Evolutionary conservation across 2,329 filamentous ascomycete species (phyloP), one percentile per base, ranked within the genome.

Genomic region (Fusarium sp.): DNA sequence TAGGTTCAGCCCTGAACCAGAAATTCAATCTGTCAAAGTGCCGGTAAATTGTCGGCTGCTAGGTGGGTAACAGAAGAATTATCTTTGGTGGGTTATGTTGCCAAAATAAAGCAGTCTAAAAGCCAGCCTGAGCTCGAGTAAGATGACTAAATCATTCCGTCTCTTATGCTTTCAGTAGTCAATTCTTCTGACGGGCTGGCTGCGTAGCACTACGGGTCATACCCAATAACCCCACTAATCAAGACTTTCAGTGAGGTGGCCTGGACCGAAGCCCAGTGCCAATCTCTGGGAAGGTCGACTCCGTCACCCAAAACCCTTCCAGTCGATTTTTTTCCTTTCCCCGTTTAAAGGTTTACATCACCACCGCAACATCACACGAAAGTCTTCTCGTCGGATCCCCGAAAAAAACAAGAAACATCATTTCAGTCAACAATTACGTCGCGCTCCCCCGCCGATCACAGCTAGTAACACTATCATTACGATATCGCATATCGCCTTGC

Each of bases 1-100:
- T 71, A 77, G 77, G 76, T 78, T 71, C 75, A 80, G 78, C 78
- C 78, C 78, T 80, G 73, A 72, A 34, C 41, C 61, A 69, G 67
- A 61, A 66, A 67, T 61, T 65, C 55, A 60, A 60, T 63, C 38
- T 44, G 58, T 29, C 22, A 48, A 46, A 38, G 40, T 44, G 44
- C 53, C 77, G 78, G 77, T 52, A 79, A 78, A 79, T 78, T 41
- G 32, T 64, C 78, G 78, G 78, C 16, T 38, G 34, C 5, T 38
- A 38, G 34, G 34, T 38, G 34, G 34, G 34, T 38, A 38, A 38
- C 34, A n/a, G 18, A n/a, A 38, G 34, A 38, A 38, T 38, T 38
- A 38, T 38, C 34, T 10, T 38, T 18, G 34, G 34, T 38, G 34
- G 34, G 18, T 38, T 6, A 12, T 10, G 18, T 7, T 38, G 34